Evolutionary conservation across 192 early-diverging fungal genomes (phyloP), one percentile per base, ranked within the genome.

Genomic region (Oehlia diaphana): DNA sequence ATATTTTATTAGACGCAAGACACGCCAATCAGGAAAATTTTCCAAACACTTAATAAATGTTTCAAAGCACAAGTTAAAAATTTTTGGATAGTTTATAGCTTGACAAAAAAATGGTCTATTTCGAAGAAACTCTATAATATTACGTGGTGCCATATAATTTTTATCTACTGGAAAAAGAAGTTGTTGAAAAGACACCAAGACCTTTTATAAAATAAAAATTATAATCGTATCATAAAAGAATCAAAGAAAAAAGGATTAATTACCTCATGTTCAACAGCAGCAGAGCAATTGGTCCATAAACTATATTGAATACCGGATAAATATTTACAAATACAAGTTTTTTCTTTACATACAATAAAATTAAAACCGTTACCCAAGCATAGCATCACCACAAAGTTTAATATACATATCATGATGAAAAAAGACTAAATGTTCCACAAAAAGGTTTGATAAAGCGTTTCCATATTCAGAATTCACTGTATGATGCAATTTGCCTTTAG

Each of bases 401-500:
- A 68, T 33, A 50, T 44, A 68, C 6, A 53, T 63, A 19, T 33
- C 28, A 28, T 26, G 37, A 47, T 49, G 33, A 49, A 21, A 68
- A 68, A 53, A 78, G 4, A 78, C 49, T 28, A 78, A 50, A 44
- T 65, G 21, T 58, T 78, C 76, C 23, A 78, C 66, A 78, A 78
- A 78, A 16, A 12, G 21, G 2, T 23, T 28, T 37, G 76, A 78
- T 49, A 78, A 63, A 2, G 21, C 31, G 6, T 53, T 49, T 19
- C 33, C 28, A 14, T 61, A n/a, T 23, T 74, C 26, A 31, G 68
- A n/a, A 42, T 70, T 44, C 16, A 39, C 12, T 44, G 68, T 44
- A 42, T 39, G 19, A 76, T 61, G 7, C 16, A 63, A 68, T 23
- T 47, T n/a, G 6, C 42, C 23, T 33, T 69, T 33, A 19, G 76